These are phyloP conservation scores for Podospora anserina DNA, from an alignment of 495 filamentous ascomycete species.

Conservation along the genomic window DNA sequence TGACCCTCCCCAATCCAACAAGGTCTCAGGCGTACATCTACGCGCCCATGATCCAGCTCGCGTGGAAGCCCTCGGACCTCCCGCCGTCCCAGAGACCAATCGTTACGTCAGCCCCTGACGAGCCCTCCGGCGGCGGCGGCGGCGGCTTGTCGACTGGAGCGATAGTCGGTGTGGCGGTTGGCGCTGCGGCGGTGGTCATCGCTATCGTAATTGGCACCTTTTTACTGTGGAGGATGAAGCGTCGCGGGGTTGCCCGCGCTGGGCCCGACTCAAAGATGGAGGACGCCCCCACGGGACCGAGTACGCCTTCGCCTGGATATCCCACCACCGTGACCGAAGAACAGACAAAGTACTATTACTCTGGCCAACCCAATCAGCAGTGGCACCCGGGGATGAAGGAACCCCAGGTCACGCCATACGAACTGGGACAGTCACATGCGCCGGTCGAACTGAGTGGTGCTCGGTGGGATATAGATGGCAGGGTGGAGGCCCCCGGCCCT, in stretches of 20 bases:
- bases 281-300: not conserved
- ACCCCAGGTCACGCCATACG: not conserved
- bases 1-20: slow-evolving; percentile 17
- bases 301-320: not conserved
- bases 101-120: not conserved
- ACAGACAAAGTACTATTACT: not conserved
- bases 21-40: slow-evolving; percentile 18
- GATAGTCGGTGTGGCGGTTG: slow-evolving; percentile 25
- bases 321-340: not conserved
- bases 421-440: not conserved
- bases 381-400: not conserved
- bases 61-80: slow-evolving; percentile 15
- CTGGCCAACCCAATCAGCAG: not conserved
- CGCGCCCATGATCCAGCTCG: slow-evolving; percentile 36
- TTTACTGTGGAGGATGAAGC: slow-evolving; percentile 21
- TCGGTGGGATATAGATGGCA: not conserved
- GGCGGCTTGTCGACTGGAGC: slow-evolving; percentile 17
- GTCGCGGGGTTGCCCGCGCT: not conserved
- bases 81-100: not conserved
- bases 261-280: not conserved
- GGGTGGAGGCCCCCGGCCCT: not conserved
- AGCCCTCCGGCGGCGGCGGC: not conserved
- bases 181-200: slow-evolving; percentile 15
- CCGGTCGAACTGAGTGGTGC: not conserved
- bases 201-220: slow-evolving; percentile 14